Conservation (phyloP, 352 stramenopile genomes). For the Pilasporangium apinafurcum region DNA sequence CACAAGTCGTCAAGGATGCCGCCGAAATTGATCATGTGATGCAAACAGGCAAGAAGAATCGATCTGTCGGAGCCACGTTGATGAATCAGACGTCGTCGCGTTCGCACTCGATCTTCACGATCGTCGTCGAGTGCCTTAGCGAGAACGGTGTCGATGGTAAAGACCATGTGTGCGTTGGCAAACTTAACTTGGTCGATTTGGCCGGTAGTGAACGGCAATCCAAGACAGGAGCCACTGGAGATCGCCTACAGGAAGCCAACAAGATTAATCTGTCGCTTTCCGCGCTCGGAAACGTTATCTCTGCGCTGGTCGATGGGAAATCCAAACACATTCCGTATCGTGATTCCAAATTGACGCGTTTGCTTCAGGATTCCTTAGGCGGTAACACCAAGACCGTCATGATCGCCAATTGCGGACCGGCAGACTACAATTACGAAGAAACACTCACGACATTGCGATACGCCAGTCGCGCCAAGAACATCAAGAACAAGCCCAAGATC, state of each 20-base stretch:
- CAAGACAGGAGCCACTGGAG: constrained; percentile 66
- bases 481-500: constrained; percentile 98
- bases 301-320: constrained; percentile 40
- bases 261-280: constrained; percentile 83
- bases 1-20: constrained; percentile 83
- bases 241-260: constrained; percentile 72
- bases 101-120: constrained; percentile 97
- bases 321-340: constrained; percentile 64
- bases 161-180: constrained; percentile 94
- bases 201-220: constrained; percentile 67
- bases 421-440: constrained; percentile 98
- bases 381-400: constrained; percentile 98
- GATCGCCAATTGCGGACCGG: constrained; percentile 96
- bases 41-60: constrained; percentile 93
- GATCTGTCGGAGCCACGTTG: constrained; percentile 91
- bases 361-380: constrained; percentile 95
- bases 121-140: constrained; percentile 92
- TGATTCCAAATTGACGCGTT: constrained; percentile 96
- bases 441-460: constrained; percentile 94
- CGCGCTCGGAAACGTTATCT: constrained; percentile 65
- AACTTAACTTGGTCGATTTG: constrained; percentile 92
- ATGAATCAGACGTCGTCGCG: constrained; percentile 98
- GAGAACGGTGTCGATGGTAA: constrained; percentile 58
- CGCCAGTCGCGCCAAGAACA: constrained; percentile 98
- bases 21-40: constrained; percentile 92